A percentile compares a stretch with the other conserved stretches of the same genome.
These are phyloP conservation scores for Psidium guajava DNA, from an alignment of 345 rosid genomes.

Conservation along the genomic window DNA sequence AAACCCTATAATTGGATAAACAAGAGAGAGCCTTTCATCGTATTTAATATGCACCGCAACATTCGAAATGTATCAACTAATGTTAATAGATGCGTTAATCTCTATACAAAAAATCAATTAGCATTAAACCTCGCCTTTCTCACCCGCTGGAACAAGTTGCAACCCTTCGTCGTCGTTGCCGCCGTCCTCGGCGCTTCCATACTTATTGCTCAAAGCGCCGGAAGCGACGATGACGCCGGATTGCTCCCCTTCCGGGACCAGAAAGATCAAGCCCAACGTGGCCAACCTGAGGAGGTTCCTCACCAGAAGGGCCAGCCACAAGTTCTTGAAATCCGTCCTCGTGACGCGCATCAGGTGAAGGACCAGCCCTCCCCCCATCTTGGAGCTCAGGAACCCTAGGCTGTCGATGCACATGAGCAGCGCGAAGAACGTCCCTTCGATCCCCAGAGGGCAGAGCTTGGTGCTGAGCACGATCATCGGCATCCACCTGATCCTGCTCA, in stretches of 20 bases:
- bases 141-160: neutral
- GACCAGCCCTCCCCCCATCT: slow-evolving; percentile 58
- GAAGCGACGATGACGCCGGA: slow-evolving; percentile 1
- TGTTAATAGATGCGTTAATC: neutral
- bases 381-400: slow-evolving; percentile 50
- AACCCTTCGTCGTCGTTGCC: neutral
- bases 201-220: neutral
- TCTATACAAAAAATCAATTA: neutral
- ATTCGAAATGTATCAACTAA: neutral
- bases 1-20: neutral
- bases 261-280: slow-evolving; percentile 57
- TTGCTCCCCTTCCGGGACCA: slow-evolving; percentile 46
- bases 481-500: slow-evolving; percentile 61
- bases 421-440: slow-evolving; percentile 75
- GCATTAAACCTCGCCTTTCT: neutral
- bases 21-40: neutral
- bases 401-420: slow-evolving; percentile 72
- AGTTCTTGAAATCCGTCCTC: slow-evolving; percentile 43
- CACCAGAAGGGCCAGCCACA: slow-evolving; percentile 53
- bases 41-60: neutral
- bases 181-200: fast-evolving
- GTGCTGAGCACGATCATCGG: slow-evolving; percentile 76
- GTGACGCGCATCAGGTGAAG: slow-evolving; percentile 51
- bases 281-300: slow-evolving; percentile 46
- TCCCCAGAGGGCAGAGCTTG: slow-evolving; percentile 65